A percentile compares a stretch with the other conserved stretches of the same genome.
phyloP scores from a whole-genome alignment of 1,139 yeast genomes.

The Chernovozyma aurita region DNA sequence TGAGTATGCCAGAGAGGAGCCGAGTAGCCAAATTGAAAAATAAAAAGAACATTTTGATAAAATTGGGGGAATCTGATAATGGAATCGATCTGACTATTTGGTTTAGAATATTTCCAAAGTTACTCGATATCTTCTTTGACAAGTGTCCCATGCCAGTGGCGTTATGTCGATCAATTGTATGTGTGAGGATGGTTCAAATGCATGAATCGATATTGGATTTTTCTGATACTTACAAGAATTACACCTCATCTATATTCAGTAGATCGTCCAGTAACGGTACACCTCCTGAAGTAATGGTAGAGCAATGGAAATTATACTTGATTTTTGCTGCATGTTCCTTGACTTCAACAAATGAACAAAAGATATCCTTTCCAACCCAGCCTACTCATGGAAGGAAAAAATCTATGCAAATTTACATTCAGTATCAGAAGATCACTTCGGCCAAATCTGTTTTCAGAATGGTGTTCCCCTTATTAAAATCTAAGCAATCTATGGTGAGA shows the following conservation, averaged over 20 bases:
- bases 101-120: slow-evolving; percentile 81
- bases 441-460: slow-evolving; percentile 86
- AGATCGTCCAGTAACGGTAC: slow-evolving; percentile 18
- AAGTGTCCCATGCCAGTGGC: slow-evolving; percentile 93
- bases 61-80: slow-evolving; percentile 84
- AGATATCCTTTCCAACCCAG: slow-evolving; percentile 55
- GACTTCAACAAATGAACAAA: slow-evolving; percentile 86
- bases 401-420: slow-evolving; percentile 74
- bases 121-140: slow-evolving; percentile 69
- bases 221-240: slow-evolving; percentile 48
- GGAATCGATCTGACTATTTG: slow-evolving; percentile 95
- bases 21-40: slow-evolving; percentile 62
- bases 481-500: slow-evolving; percentile 66
- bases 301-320: slow-evolving; percentile 85
- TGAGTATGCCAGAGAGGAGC: slow-evolving; percentile 79
- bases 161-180: slow-evolving; percentile 85
- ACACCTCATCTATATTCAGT: slow-evolving; percentile 37
- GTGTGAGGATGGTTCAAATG: slow-evolving; percentile 83
- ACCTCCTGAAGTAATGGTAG: slow-evolving; percentile 72
- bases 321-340: slow-evolving; percentile 90
- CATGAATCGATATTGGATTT: slow-evolving; percentile 72
- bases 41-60: slow-evolving; percentile 61
- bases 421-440: slow-evolving; percentile 88
- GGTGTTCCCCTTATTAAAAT: slow-evolving; percentile 76
- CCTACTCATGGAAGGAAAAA: slow-evolving; percentile 66